Base-by-base conservation (phyloP, 768 basidiomycete species). In the Neoboletus brunneissimus region DNA sequence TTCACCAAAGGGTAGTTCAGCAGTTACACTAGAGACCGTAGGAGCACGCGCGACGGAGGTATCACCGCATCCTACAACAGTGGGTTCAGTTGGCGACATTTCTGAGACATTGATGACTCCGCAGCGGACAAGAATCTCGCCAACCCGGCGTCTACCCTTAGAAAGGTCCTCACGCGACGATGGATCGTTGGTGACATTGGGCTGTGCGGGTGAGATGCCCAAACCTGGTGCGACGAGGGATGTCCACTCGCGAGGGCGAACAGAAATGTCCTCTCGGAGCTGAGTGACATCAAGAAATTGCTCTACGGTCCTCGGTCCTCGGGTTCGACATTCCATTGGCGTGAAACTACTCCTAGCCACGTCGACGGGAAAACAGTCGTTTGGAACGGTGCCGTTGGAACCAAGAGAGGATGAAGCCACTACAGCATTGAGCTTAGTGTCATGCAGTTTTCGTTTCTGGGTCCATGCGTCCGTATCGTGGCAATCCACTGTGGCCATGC, bases 391-490 rank as follows among this genome's bases (percentile, higher is more conserved):
- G 27, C 41, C 31, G 52, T 61, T 51, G 44, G 48, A 52, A 44
- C 44, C 54, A 53, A 57, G 56, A 53, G 61, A 47, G 42, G 58
- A 38, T 22, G 61, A 56, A 38, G 51, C 32, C 13, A 38, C 49
- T 38, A 50, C 58, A 57, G 49, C 58, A 53, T 41, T 42, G 42
- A 46, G 25, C 44, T 50, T 49, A 22, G 42, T 55, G 57, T 61
- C 58, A 42, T 53, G 60, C 37, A 40, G 42, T 34, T 53, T 44
- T 25, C 41, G 35, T 51, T 57, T 54, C 23, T 37, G 49, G 13
- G 44, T 11, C 58, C 72, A 73, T 56, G 70, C 51, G 54, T 58
- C 56, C 31, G 31, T 61, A 57, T 70, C 70, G 68, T 72, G 72
- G 69, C 51, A 12, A 50, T 47, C 46, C 50, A 42, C 48, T 35